Evolutionary conservation across 306 rosid genomes (phyloP).

Genomic region (Cucumis cinereus): DNA sequence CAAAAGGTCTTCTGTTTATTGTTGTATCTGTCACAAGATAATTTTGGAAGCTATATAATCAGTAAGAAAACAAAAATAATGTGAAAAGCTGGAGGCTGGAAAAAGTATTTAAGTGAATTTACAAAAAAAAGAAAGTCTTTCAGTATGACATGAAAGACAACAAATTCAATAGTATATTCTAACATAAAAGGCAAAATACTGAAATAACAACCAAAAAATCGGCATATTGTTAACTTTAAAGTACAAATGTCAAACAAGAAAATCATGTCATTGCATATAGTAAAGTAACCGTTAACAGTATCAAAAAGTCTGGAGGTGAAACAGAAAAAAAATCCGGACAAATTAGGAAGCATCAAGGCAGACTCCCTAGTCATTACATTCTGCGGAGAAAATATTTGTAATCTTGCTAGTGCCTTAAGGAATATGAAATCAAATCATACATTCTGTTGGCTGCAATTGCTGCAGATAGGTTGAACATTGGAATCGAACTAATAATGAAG

Average conservation of each 20-base stretch:
- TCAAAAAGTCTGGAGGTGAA: not conserved
- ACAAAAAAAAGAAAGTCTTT: not conserved
- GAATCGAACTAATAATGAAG: constrained; percentile 70
- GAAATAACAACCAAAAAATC: not conserved
- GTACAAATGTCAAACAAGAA: not conserved
- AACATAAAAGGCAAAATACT: not conserved
- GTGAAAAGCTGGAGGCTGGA: not conserved
- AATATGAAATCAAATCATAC: constrained; percentile 27
- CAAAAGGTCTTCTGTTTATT: constrained; percentile 65
- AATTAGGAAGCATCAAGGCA: not conserved
- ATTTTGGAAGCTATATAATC: constrained; percentile 4
- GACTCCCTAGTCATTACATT: not conserved
- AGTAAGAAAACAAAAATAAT: constrained; percentile 2
- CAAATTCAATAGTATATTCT: not conserved
- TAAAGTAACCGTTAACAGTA: not conserved
- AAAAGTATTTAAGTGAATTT: not conserved
- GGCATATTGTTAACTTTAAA: not conserved
- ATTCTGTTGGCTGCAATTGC: constrained; percentile 75
- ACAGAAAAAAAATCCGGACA: not conserved
- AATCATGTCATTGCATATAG: not conserved
- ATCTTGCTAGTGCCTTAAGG: not conserved
- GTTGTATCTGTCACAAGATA: constrained; percentile 64
- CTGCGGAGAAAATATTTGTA: not conserved
- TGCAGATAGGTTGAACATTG: constrained; percentile 87
- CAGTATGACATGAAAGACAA: not conserved